Base-by-base conservation (phyloP, 345 rosid genomes). In the Heritiera littoralis region DNA sequence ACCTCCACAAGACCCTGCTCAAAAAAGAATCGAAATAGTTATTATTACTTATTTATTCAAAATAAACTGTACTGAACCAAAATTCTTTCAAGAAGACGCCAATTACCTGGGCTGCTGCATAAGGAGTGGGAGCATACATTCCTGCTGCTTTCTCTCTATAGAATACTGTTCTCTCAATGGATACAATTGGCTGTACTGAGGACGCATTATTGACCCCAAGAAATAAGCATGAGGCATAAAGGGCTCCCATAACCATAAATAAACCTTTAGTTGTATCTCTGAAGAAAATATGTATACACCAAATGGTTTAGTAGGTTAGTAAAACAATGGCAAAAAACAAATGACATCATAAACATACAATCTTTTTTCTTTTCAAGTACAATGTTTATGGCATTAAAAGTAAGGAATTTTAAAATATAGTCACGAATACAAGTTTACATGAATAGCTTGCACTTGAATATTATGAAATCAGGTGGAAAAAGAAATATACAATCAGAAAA, bases 101-200 rank as follows among this genome's bases (percentile, higher is more conserved):
- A 64, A 41, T 72, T 64, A 90, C 96, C 89, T 95, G 98, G 48
- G 98, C 98, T 46, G 79, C 80, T 8, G 98, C 98, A 80, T 93
- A 93, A 40, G 94, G 73, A 23, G 88, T 77, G 41, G 98, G 93
- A 78, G 93, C 76, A 81, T 89, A 92, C 95, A 93, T 90, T 83
- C 98, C 94, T 6, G 98, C 98, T 56, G 98, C 98, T 83, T 79
- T 92, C 85, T 95, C 98, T 83, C 98, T 87, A 67, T 93, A 95
- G 85, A 95, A 93, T 4, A 95, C 98, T 1, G 98, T 87, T 84
- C 98, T 90, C 83, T 91, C 98, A 52, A 95, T 91, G 13, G 98
- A 87, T 65, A 95, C 91, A 45, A 95, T 86, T 67, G 98, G 98
- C 80, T 95, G 98, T 23, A 93, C 98, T 0, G 98, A 84, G 49